Conservation (phyloP, 2,329 filamentous ascomycete species). For the Atkinsonella hypoxylon region DNA sequence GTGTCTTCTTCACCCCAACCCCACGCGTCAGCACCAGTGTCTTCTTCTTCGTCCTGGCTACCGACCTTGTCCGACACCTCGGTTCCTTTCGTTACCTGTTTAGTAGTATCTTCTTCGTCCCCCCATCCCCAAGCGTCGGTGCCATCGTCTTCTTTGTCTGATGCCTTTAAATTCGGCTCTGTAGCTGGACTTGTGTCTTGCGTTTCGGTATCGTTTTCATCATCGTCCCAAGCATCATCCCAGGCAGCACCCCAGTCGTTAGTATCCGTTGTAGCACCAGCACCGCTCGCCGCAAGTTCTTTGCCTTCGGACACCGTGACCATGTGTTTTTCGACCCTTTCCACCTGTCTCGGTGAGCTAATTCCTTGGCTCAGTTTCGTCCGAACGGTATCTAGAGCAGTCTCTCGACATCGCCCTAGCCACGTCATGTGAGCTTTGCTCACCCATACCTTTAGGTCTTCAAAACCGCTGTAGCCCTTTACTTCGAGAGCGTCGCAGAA, state of each 20-base stretch:
- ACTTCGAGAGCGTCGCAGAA: conserved; percentile 54
- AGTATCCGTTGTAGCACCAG: conserved; percentile 29
- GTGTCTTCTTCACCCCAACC: conserved; percentile 68
- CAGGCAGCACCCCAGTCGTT: conserved; percentile 66
- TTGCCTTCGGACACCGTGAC: conserved; percentile 56
- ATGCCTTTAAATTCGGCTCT: conserved; percentile 9
- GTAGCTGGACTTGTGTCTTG: conserved; percentile 10
- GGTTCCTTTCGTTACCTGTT: conserved; percentile 10
- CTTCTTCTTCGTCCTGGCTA: conserved; percentile 18
- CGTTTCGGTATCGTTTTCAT: conserved; percentile 32
- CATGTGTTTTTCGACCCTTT: conserved; percentile 74
- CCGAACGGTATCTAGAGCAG: conserved; percentile 63
- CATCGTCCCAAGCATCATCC: conserved; percentile 71
- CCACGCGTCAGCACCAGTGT: conserved; percentile 58
- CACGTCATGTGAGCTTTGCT: conserved; percentile 70
- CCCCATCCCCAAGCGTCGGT: conserved; percentile 79
- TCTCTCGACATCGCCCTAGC: conserved; percentile 74
- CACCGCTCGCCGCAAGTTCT: conserved; percentile 45
- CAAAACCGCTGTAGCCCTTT: conserved; percentile 49
- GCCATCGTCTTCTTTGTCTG: conserved; percentile 26
- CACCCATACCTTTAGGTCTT: conserved; percentile 66
- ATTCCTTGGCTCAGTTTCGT: conserved; percentile 55
- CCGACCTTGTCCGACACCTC: neutral
- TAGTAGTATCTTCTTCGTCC: conserved; percentile 37
- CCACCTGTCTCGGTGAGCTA: conserved; percentile 56